Evolutionary conservation across 2,329 filamentous ascomycete species (phyloP).

Genomic region (Penicillium thymicola): DNA sequence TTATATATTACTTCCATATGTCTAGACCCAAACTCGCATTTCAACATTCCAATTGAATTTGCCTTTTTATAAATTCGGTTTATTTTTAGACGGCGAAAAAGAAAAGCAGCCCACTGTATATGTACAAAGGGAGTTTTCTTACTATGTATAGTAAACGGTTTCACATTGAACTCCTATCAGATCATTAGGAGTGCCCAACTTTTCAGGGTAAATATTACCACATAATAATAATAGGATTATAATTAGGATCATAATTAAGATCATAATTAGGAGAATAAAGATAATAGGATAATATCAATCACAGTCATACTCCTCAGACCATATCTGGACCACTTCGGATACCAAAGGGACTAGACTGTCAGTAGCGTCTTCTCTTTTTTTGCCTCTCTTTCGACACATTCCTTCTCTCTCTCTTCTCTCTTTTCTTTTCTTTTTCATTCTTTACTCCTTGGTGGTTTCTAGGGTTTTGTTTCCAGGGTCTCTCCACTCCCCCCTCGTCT

Average conservation of each 20-base stretch:
- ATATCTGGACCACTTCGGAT: background rate
- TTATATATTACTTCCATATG: background rate
- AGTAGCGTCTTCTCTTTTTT: conserved; percentile 1
- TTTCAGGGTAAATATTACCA: background rate
- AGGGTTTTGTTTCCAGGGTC: background rate
- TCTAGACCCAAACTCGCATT: background rate
- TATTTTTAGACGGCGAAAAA: conserved; percentile 5
- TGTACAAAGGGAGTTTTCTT: background rate
- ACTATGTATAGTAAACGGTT: conserved; percentile 14
- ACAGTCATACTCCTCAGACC: background rate
- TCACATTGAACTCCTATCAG: conserved; percentile 12
- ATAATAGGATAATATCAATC: background rate
- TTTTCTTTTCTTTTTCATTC: background rate
- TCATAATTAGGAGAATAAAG: background rate
- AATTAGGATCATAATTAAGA: too few species aligned
- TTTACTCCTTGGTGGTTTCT: background rate
- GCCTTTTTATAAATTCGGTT: background rate
- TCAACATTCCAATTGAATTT: background rate
- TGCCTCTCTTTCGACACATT: background rate
- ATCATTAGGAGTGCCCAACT: background rate
- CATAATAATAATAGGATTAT: background rate
- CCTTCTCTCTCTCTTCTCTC: background rate
- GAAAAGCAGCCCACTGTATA: background rate
- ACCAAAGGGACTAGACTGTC: conserved; percentile 1
- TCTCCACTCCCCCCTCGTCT: conserved; percentile 15